Conservation (phyloP, 148 eudicot species). For the Selenicereus undatus region DNA sequence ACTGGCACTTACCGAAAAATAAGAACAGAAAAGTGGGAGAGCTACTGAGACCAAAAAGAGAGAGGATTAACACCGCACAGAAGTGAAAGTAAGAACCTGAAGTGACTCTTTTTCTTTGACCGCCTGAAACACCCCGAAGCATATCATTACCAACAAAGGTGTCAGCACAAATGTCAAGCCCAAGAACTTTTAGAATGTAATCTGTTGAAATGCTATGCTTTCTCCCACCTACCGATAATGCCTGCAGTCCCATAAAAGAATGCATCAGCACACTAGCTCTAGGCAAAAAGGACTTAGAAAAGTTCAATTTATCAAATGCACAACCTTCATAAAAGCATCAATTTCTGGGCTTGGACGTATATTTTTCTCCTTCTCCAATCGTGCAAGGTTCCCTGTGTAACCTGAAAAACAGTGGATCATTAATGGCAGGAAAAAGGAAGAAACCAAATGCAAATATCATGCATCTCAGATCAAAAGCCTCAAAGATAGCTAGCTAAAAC, state of each 20-base stretch:
- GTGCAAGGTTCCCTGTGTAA: slow-evolving; percentile 50
- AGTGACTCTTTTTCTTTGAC: slow-evolving; percentile 91
- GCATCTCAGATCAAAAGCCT: neutral
- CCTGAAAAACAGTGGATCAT: slow-evolving; percentile 33
- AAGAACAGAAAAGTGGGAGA: neutral
- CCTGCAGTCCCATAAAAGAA: slow-evolving; percentile 35
- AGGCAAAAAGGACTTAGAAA: neutral
- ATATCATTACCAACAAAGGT: slow-evolving; percentile 81
- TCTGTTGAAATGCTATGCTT: slow-evolving; percentile 71
- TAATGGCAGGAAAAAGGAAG: neutral
- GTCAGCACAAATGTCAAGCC: slow-evolving; percentile 80
- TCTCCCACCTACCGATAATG: slow-evolving; percentile 62
- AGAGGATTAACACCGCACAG: neutral
- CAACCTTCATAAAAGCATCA: slow-evolving; percentile 94
- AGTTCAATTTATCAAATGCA: slow-evolving; percentile 3
- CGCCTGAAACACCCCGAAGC: slow-evolving; percentile 90
- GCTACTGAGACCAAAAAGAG: neutral
- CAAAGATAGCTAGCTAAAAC: neutral
- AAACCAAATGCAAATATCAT: neutral
- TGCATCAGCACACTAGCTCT: slow-evolving; percentile 1
- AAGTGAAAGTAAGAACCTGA: slow-evolving; percentile 42
- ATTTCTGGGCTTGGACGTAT: slow-evolving; percentile 83
- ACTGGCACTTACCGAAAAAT: neutral
- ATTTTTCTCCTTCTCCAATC: slow-evolving; percentile 53
- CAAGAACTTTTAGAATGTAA: slow-evolving; percentile 73